Percentiles rank a stretch among this genome's conserved stretches.
Conservation (phyloP, 2,329 filamentous ascomycete genomes). For the Fusarium coicis region DNA sequence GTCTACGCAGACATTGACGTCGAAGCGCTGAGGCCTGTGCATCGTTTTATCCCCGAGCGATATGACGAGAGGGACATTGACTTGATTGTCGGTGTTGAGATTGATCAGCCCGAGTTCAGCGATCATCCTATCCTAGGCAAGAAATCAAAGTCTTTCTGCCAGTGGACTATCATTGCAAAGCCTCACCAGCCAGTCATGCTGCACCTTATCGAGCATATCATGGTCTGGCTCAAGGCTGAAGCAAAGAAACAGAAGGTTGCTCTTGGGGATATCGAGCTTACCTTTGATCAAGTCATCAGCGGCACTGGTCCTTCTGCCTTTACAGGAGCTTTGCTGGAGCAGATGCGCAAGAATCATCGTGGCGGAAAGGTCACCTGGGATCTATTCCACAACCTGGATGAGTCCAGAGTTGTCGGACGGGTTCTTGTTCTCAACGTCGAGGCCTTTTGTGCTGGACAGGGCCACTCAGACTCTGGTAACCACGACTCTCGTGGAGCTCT, state of each 20-base stretch:
- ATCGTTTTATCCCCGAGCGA: constrained; percentile 58
- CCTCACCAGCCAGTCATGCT: constrained; percentile 75
- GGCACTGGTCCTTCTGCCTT: constrained; percentile 80
- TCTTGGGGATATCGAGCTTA: constrained; percentile 70
- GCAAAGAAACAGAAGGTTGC: constrained; percentile 67
- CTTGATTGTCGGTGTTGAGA: constrained; percentile 76
- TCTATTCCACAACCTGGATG: constrained; percentile 71
- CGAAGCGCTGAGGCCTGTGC: constrained; percentile 49
- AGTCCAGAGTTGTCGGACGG: constrained; percentile 72
- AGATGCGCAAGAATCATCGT: constrained; percentile 64
- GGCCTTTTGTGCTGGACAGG: constrained; percentile 78
- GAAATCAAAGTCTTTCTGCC: constrained; percentile 77
- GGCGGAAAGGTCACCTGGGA: constrained; percentile 66
- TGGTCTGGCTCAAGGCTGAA: constrained; percentile 71
- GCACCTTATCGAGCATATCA: constrained; percentile 73
- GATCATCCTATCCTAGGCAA: constrained; percentile 73
- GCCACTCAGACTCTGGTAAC: constrained; percentile 77
- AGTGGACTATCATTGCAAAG: constrained; percentile 80
- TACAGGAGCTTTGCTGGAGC: constrained; percentile 70
- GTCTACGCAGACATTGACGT: constrained; percentile 70
- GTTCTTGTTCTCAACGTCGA: constrained; percentile 76
- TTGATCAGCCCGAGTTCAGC: constrained; percentile 73
- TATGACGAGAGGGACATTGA: constrained; percentile 73
- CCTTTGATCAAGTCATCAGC: constrained; percentile 78
- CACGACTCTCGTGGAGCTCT: constrained; percentile 73